Conservation (phyloP, 2,329 filamentous ascomycete genomes). For the Monosporascus sp. region DNA sequence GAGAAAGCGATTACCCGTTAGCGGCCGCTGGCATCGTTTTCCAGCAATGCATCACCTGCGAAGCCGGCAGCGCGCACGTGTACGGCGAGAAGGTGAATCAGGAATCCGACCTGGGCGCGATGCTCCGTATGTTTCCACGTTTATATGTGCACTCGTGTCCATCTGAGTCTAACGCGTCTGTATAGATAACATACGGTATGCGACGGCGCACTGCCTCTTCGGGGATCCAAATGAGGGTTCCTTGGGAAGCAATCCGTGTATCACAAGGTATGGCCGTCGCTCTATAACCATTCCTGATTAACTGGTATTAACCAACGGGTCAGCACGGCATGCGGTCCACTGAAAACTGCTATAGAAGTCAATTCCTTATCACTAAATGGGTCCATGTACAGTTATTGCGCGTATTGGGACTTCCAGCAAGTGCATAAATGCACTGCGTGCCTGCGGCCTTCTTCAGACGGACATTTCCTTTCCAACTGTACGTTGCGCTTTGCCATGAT, state of each 20-base stretch:
- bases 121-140: conserved; percentile 56
- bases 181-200: conserved; percentile 54
- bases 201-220: conserved; percentile 51
- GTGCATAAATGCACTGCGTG: conserved; percentile 44
- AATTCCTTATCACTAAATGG: conserved; percentile 42
- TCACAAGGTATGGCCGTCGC: conserved; percentile 48
- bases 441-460: conserved; percentile 31
- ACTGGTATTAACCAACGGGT: conserved; percentile 20
- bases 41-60: conserved; percentile 47
- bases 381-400: conserved; percentile 50
- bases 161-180: conserved; percentile 9
- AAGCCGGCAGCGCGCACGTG: conserved; percentile 44
- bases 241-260: conserved; percentile 42
- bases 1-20: conserved; percentile 32
- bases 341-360: conserved; percentile 43
- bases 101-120: conserved; percentile 46
- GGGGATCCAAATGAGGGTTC: too few relatives aligned
- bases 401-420: conserved; percentile 38
- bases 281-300: background rate
- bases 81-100: conserved; percentile 28
- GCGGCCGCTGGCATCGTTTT: conserved; percentile 43
- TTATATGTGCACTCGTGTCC: background rate
- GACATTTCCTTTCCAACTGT: conserved; percentile 51
- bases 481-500: conserved; percentile 16
- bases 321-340: conserved; percentile 49